Evolutionary conservation across 2,329 filamentous ascomycete species (phyloP).

Genomic region (Torrubiellomyces zombiae): DNA sequence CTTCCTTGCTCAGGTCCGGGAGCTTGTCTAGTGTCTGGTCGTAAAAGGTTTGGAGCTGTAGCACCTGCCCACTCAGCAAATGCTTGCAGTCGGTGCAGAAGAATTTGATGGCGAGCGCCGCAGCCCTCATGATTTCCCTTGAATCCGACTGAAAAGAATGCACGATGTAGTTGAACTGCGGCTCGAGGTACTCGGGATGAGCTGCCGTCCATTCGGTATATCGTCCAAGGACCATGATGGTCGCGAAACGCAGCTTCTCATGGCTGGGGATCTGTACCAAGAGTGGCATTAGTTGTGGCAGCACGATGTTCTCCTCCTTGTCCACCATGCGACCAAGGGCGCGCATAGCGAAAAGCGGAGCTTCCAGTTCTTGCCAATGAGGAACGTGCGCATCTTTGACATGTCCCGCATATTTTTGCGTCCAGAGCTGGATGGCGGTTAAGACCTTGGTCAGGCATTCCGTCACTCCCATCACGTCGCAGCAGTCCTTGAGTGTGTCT

Average conservation of each 20-base stretch:
- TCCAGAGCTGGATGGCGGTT: conserved; percentile 74
- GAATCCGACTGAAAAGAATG: conserved; percentile 79
- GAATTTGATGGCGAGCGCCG: conserved; percentile 89
- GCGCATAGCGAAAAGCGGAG: conserved; percentile 84
- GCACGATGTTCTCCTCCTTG: conserved; percentile 67
- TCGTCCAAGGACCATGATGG: conserved; percentile 89
- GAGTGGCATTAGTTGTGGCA: conserved; percentile 83
- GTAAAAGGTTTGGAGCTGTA: conserved; percentile 84
- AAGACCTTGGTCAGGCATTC: conserved; percentile 86
- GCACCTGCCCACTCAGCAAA: conserved; percentile 65
- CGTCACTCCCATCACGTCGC: conserved; percentile 85
- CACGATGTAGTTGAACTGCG: conserved; percentile 91
- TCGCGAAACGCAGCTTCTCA: conserved; percentile 95
- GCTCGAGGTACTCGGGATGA: conserved; percentile 80
- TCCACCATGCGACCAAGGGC: conserved; percentile 96
- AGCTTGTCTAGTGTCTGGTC: conserved; percentile 76
- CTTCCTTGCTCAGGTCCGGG: conserved; percentile 76
- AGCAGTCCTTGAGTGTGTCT: conserved; percentile 92
- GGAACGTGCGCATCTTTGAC: conserved; percentile 62
- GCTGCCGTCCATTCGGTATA: conserved; percentile 97
- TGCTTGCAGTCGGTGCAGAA: conserved; percentile 91
- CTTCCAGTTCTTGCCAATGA: conserved; percentile 92
- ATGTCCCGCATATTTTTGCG: conserved; percentile 61
- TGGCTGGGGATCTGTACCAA: conserved; percentile 90
- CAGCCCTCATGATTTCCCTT: conserved; percentile 78